phyloP scores from a whole-genome alignment of 495 filamentous ascomycete genomes.

The Daldinia decipiens region DNA sequence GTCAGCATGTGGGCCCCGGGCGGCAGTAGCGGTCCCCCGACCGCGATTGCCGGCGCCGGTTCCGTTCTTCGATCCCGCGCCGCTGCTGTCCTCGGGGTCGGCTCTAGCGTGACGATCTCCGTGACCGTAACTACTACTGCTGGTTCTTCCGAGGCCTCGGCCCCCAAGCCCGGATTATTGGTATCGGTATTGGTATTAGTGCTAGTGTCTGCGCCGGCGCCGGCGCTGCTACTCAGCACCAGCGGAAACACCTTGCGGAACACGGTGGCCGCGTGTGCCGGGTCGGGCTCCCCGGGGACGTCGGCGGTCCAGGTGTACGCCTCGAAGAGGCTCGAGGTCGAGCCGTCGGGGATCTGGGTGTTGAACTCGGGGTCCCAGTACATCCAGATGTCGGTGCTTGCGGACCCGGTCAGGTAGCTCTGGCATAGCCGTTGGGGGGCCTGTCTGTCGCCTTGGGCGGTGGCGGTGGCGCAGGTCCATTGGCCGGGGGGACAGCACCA shows the following conservation, averaged over 20 bases:
- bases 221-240: conserved; percentile 1
- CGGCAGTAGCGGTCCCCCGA: background rate
- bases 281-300: conserved; percentile 23
- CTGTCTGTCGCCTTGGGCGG: conserved; percentile 7
- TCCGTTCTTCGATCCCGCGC: background rate
- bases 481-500: conserved; percentile 40
- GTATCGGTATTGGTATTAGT: no score
- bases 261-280: conserved; percentile 22
- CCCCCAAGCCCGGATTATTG: background rate
- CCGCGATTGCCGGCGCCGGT: background rate
- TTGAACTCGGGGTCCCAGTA: conserved; percentile 28
- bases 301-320: conserved; percentile 28
- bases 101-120: background rate
- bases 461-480: conserved; percentile 36
- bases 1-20: background rate
- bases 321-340: conserved; percentile 5
- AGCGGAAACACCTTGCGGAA: conserved; percentile 37
- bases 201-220: no score
- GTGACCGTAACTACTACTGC: conserved; percentile 1
- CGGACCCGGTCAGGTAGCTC: conserved; percentile 12
- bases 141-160: background rate
- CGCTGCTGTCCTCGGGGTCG: background rate
- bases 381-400: conserved; percentile 27
- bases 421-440: conserved; percentile 31
- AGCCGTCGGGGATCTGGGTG: background rate